Percentiles rank a stretch among this genome's conserved stretches.
Evolutionary conservation across 768 basidiomycete genomes (phyloP).

Genomic region (button mushroom (Agaricus bisporus)): DNA sequence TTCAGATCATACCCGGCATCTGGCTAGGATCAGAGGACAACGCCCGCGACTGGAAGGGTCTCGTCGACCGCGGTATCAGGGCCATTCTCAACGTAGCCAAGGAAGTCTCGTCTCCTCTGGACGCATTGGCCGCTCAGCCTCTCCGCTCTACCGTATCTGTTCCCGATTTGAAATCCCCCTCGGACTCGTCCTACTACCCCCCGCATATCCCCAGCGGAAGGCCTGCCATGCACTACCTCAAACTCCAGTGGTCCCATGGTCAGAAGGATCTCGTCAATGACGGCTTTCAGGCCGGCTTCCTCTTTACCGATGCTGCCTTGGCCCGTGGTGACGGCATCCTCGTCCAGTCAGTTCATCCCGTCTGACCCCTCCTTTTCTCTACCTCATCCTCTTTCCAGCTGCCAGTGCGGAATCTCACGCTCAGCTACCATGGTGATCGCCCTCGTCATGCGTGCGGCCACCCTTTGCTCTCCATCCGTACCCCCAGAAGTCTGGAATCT

Average conservation of each 20-base stretch:
- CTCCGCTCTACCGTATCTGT: conserved; percentile 62
- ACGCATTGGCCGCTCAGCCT: conserved; percentile 38
- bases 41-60: conserved; percentile 71
- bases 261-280: conserved; percentile 78
- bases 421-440: conserved; percentile 89
- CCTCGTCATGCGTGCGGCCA: conserved; percentile 90
- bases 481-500: conserved; percentile 73
- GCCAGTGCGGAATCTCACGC: conserved; percentile 90
- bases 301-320: conserved; percentile 73
- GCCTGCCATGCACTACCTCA: conserved; percentile 82
- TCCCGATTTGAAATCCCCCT: conserved; percentile 43
- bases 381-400: conserved; percentile 39
- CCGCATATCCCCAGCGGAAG: conserved; percentile 63
- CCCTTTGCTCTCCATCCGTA: conserved; percentile 55
- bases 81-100: conserved; percentile 91
- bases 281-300: conserved; percentile 77
- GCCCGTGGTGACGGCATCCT: conserved; percentile 74
- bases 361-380: conserved; percentile 14
- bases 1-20: conserved; percentile 78
- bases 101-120: conserved; percentile 76
- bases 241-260: conserved; percentile 91
- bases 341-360: conserved; percentile 65
- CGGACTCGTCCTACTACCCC: conserved; percentile 53
- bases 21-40: conserved; percentile 94
- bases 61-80: conserved; percentile 67